Conservation (phyloP, 2,329 filamentous ascomycete species). For the Paramyrothecium sp. region DNA sequence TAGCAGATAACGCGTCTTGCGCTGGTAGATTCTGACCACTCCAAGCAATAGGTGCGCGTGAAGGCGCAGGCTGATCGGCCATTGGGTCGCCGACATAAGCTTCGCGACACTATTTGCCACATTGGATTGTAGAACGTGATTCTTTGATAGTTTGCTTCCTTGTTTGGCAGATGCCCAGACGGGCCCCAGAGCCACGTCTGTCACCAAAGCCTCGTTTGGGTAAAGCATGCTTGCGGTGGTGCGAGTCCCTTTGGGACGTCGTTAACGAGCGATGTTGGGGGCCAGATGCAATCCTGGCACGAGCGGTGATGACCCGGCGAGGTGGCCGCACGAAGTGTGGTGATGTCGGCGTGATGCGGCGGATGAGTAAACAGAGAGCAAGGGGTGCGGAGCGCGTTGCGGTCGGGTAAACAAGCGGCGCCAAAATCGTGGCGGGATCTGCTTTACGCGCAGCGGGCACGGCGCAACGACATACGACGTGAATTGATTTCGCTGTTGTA, state of each 20-base stretch:
- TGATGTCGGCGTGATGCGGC: constrained; percentile 14
- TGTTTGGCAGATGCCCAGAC: constrained; percentile 99
- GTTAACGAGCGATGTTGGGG: background rate
- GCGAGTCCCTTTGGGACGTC: constrained; percentile 13
- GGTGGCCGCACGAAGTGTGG: constrained; percentile 8
- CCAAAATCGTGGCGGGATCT: constrained; percentile 20
- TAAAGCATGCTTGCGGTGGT: constrained; percentile 77
- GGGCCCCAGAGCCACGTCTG: constrained; percentile 62
- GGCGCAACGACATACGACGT: constrained; percentile 26
- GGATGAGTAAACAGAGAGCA: constrained; percentile 27
- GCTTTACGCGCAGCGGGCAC: constrained; percentile 25
- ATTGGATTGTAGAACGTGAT: constrained; percentile 91
- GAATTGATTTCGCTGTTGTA: constrained; percentile 5
- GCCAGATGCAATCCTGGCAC: background rate
- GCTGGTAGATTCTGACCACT: constrained; percentile 95
- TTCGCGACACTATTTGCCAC: constrained; percentile 92
- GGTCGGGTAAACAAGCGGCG: constrained; percentile 29
- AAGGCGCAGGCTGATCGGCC: constrained; percentile 89
- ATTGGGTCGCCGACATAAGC: constrained; percentile 90
- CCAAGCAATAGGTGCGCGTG: constrained; percentile 93
- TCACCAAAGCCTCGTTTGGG: constrained; percentile 78
- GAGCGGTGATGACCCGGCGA: constrained; percentile 3
- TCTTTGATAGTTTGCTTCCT: constrained; percentile 90
- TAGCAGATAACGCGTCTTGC: constrained; percentile 92
- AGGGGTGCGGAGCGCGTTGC: constrained; percentile 25